Evolutionary conservation across 768 basidiomycete genomes (phyloP), one percentile per base, ranked within the genome.

Genomic region (Tylopilus sp.): DNA sequence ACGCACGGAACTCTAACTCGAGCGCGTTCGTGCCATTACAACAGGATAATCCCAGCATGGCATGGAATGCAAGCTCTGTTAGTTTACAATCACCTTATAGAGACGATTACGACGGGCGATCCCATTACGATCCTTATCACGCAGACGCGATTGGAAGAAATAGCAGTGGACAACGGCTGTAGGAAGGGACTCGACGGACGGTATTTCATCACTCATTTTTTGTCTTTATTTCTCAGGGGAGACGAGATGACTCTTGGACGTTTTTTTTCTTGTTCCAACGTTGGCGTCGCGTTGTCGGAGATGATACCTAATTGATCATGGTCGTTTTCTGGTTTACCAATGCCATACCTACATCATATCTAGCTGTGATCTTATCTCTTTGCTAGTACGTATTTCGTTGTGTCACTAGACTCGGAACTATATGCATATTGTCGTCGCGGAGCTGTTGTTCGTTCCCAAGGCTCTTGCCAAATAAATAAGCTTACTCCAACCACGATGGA

Each of bases 11-110:
- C 69, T 83, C 83, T 55, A 80, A 85, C 70, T 81, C 83, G 60
- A 84, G 82, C 55, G 79, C 85, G 31, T 88, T 88, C 61, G 72
- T 85, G 46, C 86, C 87, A n/a, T 66, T 89, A 60, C 79, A 80
- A 57, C 83, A 84, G 63, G 79, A 78, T 49, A 83, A 80, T 60
- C 58, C 72, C 48, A 81, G 77, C 58, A 75, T 73, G 57, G 74
- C 77, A 43, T 85, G 82, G 82, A 80, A 81, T 57, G 72, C 74
- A 42, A 86, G 83, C 63, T 74, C 65, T 18, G 64, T 66, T 31
- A 78, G 74, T 59, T 63, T 85, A 57, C 66, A 70, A 33, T 60
- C 70, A 25, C 71, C 73, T 17, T 73, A 72, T 57, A 69, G 62
- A 48, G 73, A 76, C 46, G 58, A 67, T 7, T 51, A 51, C 10